phyloP scores from a whole-genome alignment of 768 basidiomycete species.

The Pulveroboletus sp. region DNA sequence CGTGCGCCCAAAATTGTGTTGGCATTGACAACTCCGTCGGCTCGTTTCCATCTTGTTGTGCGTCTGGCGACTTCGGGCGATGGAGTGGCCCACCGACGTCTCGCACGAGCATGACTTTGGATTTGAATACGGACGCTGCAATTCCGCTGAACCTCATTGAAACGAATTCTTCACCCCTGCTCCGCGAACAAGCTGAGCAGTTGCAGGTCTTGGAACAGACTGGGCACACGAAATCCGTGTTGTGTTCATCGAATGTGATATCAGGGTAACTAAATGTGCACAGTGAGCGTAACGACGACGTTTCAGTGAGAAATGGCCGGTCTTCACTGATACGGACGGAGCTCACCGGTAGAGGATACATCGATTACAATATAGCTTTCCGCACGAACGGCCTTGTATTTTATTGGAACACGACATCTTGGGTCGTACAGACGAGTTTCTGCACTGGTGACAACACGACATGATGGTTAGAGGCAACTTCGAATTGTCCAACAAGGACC shows the following conservation, averaged over 20 bases:
- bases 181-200: slow-evolving; percentile 43
- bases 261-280: slow-evolving; percentile 36
- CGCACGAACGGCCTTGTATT: slow-evolving; percentile 21
- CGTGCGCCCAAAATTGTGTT: slow-evolving; percentile 32
- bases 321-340: not conserved
- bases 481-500: too few species aligned
- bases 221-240: slow-evolving; percentile 41
- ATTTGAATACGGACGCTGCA: slow-evolving; percentile 19
- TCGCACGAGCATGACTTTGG: slow-evolving; percentile 24
- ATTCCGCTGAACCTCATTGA: slow-evolving; percentile 27
- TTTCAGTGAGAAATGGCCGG: not conserved
- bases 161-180: slow-evolving; percentile 47
- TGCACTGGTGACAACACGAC: slow-evolving; percentile 38
- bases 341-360: slow-evolving; percentile 35
- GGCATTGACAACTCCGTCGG: not conserved
- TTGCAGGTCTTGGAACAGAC: slow-evolving; percentile 44
- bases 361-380: slow-evolving; percentile 33
- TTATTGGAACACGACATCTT: slow-evolving; percentile 37
- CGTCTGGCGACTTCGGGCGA: too few species aligned
- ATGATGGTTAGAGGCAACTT: too few species aligned
- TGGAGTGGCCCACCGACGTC: slow-evolving; percentile 7
- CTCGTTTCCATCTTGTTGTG: too few species aligned
- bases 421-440: slow-evolving; percentile 20
- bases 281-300: not conserved
- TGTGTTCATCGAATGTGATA: slow-evolving; percentile 33